Evolutionary conservation across 768 basidiomycete genomes (phyloP).

Genomic region (Russula brevipes): DNA sequence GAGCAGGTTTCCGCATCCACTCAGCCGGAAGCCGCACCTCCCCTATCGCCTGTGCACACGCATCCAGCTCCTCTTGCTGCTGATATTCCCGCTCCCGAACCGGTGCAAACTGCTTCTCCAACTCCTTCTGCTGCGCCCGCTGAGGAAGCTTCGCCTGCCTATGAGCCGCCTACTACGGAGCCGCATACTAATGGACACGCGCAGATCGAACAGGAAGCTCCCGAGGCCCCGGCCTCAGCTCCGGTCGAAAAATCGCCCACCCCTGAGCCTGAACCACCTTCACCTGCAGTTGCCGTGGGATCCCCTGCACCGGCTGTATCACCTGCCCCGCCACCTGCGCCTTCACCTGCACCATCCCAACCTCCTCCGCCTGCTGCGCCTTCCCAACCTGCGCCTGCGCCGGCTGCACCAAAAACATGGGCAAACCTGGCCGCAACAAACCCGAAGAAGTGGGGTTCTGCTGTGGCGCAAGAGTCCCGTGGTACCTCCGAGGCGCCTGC

Average conservation of each 20-base stretch:
- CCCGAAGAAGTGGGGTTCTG: conserved; percentile 77
- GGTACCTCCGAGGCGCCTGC: conserved; percentile 64
- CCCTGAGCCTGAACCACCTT: conserved; percentile 32
- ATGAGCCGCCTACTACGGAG: conserved; percentile 29
- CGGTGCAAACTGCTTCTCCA: conserved; percentile 38
- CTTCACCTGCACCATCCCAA: conserved; percentile 30
- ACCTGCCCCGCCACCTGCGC: conserved; percentile 27
- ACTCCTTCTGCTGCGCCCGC: conserved; percentile 38
- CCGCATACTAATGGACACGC: conserved; percentile 28
- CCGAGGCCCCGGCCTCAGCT: conserved; percentile 30
- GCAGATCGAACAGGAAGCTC: conserved; percentile 39
- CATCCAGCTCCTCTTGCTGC: conserved; percentile 29
- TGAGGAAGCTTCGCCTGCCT: conserved; percentile 33
- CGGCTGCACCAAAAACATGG: conserved; percentile 74
- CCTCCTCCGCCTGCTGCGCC: conserved; percentile 29
- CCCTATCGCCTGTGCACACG: conserved; percentile 21
- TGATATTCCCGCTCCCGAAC: conserved; percentile 30
- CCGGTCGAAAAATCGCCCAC: conserved; percentile 32
- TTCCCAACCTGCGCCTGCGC: conserved; percentile 38
- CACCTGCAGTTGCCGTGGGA: conserved; percentile 21
- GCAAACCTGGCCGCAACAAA: conserved; percentile 86
- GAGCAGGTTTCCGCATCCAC: conserved; percentile 49
- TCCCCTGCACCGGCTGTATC: conserved; percentile 31
- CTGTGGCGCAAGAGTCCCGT: conserved; percentile 71
- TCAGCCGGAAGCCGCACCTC: conserved; percentile 29